A percentile compares a stretch with the other conserved stretches of the same genome.
Evolutionary conservation across 768 basidiomycete species (phyloP).

Genomic region (Tephrocybe rancida): DNA sequence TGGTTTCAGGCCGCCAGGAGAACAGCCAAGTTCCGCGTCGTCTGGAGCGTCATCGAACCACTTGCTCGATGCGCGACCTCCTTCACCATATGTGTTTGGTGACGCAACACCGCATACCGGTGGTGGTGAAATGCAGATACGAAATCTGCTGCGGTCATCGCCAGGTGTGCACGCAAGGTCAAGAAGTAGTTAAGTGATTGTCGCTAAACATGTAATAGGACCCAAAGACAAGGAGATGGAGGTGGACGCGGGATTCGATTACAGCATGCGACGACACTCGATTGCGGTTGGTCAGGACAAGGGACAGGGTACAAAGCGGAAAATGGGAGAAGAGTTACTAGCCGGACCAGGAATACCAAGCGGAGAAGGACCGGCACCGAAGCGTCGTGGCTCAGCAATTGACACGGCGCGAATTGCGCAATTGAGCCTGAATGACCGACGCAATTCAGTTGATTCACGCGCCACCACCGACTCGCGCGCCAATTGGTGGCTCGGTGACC

Average conservation of each 20-base stretch:
- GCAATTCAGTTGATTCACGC: conserved; percentile 69
- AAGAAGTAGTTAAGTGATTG: too few relatives aligned
- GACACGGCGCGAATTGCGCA: conserved; percentile 79
- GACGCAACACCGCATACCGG: conserved; percentile 50
- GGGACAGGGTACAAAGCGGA: conserved; percentile 73
- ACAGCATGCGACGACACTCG: conserved; percentile 72
- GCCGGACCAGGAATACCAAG: conserved; percentile 70
- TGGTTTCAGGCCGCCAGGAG: conserved; percentile 23
- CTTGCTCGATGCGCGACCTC: conserved; percentile 54
- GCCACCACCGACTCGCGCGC: not conserved
- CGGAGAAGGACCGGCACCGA: conserved; percentile 72
- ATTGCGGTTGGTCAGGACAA: conserved; percentile 55
- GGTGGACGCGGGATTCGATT: conserved; percentile 54
- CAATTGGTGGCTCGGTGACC: conserved; percentile 61
- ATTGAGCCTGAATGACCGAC: conserved; percentile 75
- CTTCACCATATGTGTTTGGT: conserved; percentile 72
- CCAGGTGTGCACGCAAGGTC: conserved; percentile 47
- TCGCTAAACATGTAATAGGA: conserved; percentile 26
- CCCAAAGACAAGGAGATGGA: conserved; percentile 42
- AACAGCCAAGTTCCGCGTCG: conserved; percentile 24
- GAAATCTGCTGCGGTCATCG: conserved; percentile 63
- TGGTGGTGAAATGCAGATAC: conserved; percentile 47
- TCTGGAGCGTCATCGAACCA: conserved; percentile 27
- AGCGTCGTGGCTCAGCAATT: conserved; percentile 82
- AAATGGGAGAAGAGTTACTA: conserved; percentile 71